Conservation (phyloP, 306 rosid genomes). For the Vicia faba region DNA sequence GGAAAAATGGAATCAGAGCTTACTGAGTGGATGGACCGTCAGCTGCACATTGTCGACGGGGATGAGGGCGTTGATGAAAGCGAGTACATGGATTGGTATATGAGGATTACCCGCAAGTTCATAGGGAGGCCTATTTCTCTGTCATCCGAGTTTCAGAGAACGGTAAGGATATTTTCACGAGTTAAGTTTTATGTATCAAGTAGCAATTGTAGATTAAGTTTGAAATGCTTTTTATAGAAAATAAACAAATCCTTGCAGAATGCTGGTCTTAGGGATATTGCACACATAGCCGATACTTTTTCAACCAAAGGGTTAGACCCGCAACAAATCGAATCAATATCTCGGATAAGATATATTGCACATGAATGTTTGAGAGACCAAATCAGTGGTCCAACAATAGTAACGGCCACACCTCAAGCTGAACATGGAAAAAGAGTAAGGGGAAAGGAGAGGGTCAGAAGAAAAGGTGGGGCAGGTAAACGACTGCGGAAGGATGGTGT, state of each 20-base stretch:
- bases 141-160: slow-evolving; percentile 94
- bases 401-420: slow-evolving; percentile 53
- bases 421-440: slow-evolving; percentile 82
- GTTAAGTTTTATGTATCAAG: slow-evolving; percentile 29
- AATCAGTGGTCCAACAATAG: slow-evolving; percentile 71
- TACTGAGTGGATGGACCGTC: slow-evolving; percentile 80
- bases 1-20: slow-evolving; percentile 93
- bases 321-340: slow-evolving; percentile 76
- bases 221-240: slow-evolving; percentile 51
- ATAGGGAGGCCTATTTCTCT: slow-evolving; percentile 98
- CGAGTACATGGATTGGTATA: slow-evolving; percentile 92
- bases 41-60: slow-evolving; percentile 68
- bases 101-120: slow-evolving; percentile 87
- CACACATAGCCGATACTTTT: slow-evolving; percentile 88
- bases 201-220: slow-evolving; percentile 34
- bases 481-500: slow-evolving; percentile 78
- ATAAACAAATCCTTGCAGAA: slow-evolving; percentile 64
- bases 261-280: slow-evolving; percentile 94
- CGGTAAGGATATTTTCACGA: slow-evolving; percentile 63
- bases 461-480: slow-evolving; percentile 67
- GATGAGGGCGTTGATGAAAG: slow-evolving; percentile 75
- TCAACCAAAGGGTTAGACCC: slow-evolving; percentile 84
- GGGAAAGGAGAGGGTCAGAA: slow-evolving; percentile 97
- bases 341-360: slow-evolving; percentile 79
- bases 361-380: slow-evolving; percentile 97